Base-by-base conservation (phyloP, 306 rosid genomes). In the Medicago lupulina region DNA sequence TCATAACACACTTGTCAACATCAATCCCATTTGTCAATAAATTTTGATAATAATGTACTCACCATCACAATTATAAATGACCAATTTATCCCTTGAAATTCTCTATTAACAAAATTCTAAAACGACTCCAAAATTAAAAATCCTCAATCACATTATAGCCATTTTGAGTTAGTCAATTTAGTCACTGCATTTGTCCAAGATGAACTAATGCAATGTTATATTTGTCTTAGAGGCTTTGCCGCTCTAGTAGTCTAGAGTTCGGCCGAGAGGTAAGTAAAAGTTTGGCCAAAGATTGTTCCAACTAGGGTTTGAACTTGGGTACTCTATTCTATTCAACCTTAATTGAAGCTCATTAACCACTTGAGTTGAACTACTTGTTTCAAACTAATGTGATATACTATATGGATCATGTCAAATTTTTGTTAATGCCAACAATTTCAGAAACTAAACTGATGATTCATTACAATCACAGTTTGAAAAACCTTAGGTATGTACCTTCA, bases 81-180 rank as follows among this genome's bases (percentile, higher is more conserved):
- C 10, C 5, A 28, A 60, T 16, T 61, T 61, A 31, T 13, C 19
- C 12, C 12, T 28, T 15, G 6, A 61, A 61, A 61, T 14, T 3
- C 9, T 60, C 7, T 14, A 58, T 58, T 54, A 18, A 18, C 12
- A 8, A 28, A 28, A 31, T 60, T 60, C 43, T 28, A 28, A 31
- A 60, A 31, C 14, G 43, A 31, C 15, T 34, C 67, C 43, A 61
- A 61, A 61, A n/a, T 61, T 13, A 9, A 61, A 61, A 61, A 61
- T 8, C 18, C 6, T 31, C 12, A 7, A 28, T 60, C 19, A 60
- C 43, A 60, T 7, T 54, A 18, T 54, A 18, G 9, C 11, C 31
- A 14, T 54, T 54, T 54, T 14, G 6, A 28, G 12, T 31, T 13
- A 13, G 43, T 13, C 67, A 31, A 28, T 28, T 61, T 61, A 61